A percentile compares a stretch with the other conserved stretches of the same genome.
These are phyloP conservation scores for Meira miltonrushii DNA, from an alignment of 1,284 basidiomycete species.

Conservation along the genomic window DNA sequence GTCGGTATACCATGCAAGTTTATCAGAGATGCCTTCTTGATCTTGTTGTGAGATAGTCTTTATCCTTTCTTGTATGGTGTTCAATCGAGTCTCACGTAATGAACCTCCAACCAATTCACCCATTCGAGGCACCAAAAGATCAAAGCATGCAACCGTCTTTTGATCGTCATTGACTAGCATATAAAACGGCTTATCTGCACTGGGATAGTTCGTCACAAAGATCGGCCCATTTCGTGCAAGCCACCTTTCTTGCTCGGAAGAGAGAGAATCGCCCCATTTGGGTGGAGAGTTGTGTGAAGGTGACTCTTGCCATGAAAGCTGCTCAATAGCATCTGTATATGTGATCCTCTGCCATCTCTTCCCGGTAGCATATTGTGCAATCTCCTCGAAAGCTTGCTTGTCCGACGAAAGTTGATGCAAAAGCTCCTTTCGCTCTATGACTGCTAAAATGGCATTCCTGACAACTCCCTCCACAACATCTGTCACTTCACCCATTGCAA, in stretches of 20 bases:
- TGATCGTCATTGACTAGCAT: slow-evolving; percentile 63
- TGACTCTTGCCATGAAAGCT: slow-evolving; percentile 57
- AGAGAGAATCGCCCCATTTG: slow-evolving; percentile 67
- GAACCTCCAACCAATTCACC: slow-evolving; percentile 92
- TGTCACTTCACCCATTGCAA: slow-evolving; percentile 21
- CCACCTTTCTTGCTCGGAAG: slow-evolving; percentile 88
- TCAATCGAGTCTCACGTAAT: slow-evolving; percentile 72
- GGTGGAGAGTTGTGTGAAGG: slow-evolving; percentile 53
- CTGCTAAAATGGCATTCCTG: slow-evolving; percentile 9
- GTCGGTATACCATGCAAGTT: slow-evolving; percentile 33
- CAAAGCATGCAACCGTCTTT: slow-evolving; percentile 85
- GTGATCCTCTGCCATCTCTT: slow-evolving; percentile 67
- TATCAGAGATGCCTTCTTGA: slow-evolving; percentile 6
- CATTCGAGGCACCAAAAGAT: slow-evolving; percentile 77
- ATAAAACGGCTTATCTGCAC: slow-evolving; percentile 83
- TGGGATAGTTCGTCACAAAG: slow-evolving; percentile 87
- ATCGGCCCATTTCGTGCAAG: slow-evolving; percentile 73
- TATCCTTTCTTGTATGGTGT: slow-evolving; percentile 12
- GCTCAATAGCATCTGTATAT: slow-evolving; percentile 70
- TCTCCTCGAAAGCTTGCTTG: slow-evolving; percentile 2
- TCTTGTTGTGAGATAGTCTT: neutral
- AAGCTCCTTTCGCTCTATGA: slow-evolving; percentile 17
- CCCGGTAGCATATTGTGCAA: slow-evolving; percentile 10
- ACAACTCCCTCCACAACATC: slow-evolving; percentile 28
- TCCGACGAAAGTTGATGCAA: neutral